Evolutionary conservation across 352 stramenopile genomes (phyloP), one percentile per base, ranked within the genome.

Genomic region (Globisporangium acanthophoron): DNA sequence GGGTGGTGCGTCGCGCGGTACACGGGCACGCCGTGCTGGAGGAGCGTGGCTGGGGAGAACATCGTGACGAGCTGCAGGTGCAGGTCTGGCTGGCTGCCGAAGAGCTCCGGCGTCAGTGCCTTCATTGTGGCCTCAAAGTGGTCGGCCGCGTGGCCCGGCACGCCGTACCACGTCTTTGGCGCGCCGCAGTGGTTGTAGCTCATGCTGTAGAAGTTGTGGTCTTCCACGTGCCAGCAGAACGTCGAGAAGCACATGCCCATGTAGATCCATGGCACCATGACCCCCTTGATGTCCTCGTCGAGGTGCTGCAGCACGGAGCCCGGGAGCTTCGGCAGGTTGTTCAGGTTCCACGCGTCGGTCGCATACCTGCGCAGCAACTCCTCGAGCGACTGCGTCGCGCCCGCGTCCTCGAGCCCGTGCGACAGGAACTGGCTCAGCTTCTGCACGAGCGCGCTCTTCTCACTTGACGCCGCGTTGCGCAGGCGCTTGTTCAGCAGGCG

Each of bases 221-320:
- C 97, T 72, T 99, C 97, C 37, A 98, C 98, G 67, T 99, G 97
- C 96, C 96, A 99, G 67, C 94, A 99, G 71, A 99, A 99, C 1
- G 97, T 98, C 5, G 93, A 98, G 62, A 99, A 99, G 33, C 98
- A 88, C 80, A 98, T 98, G 21, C 97, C 97, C 65, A 99, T 96
- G 74, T 99, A 99, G 55, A 99, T 82, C 97, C 97, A 99, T n/a
- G 97, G 97, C 20, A 99, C 88, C 80, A 99, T 99, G 12, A 99
- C 96, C 0, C 97, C 97, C 67, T 98, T 98, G 56, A 99, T 98
- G 47, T 97, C 92, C 64, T 98, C 93, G 49, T 98, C 92, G 12
- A 99, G 72, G 70, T 99, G 88, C 46, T 97, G 84, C 24, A 99
- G 82, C 27, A 99, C 84, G 15, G 89, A 98, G 0, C 92, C 90